Percentiles rank a stretch among this genome's conserved stretches.
phyloP scores from a whole-genome alignment of 2,329 filamentous ascomycete species.

The Alternaria viburni region DNA sequence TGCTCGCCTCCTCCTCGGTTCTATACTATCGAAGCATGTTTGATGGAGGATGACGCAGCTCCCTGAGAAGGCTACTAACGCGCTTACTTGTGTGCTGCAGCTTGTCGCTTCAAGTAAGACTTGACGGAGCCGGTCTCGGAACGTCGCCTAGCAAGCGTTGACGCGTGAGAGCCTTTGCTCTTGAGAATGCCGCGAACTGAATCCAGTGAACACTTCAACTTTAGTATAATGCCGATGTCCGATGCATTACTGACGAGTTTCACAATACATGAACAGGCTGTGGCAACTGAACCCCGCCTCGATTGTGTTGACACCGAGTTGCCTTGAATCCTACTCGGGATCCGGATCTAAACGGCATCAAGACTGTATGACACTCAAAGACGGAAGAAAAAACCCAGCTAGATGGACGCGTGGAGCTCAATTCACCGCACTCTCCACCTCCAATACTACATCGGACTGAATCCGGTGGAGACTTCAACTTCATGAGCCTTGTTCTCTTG shows the following conservation, averaged over 20 bases:
- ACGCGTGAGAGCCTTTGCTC: background rate
- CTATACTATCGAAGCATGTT: background rate
- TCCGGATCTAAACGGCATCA: background rate
- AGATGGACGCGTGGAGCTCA: background rate
- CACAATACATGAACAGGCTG: background rate
- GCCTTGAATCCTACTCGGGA: background rate
- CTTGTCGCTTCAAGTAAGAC: background rate
- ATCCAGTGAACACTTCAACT: background rate
- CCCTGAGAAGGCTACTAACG: background rate
- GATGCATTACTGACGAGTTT: background rate
- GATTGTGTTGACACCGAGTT: background rate
- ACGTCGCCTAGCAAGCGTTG: background rate
- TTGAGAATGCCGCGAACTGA: background rate
- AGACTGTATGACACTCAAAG: background rate
- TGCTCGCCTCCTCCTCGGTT: conserved; percentile 1
- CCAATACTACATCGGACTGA: background rate
- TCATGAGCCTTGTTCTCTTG: background rate
- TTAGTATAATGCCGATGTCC: background rate
- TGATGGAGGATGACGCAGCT: background rate
- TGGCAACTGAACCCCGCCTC: background rate
- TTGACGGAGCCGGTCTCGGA: background rate
- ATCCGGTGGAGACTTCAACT: background rate
- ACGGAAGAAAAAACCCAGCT: background rate
- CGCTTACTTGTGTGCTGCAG: background rate
- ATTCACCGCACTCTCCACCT: background rate